Percentiles rank a stretch among this genome's conserved stretches.
Evolutionary conservation across 2,329 filamentous ascomycete species (phyloP).

Genomic region (Elsinoe necatrix): DNA sequence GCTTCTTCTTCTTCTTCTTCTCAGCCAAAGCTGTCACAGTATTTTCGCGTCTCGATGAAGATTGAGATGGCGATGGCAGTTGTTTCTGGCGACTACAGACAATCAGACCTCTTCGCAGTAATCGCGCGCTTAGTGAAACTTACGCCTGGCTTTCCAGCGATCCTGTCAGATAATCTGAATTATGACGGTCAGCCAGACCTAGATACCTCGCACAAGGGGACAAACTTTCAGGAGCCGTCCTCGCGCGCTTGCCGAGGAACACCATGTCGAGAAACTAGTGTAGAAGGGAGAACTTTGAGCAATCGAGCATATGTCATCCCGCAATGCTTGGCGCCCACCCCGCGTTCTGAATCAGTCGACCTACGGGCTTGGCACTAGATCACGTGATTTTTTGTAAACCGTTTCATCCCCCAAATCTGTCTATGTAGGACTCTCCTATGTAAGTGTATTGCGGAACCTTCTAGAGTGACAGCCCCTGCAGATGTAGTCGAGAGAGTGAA

Average conservation of each 20-base stretch:
- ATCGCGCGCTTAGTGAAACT: not conserved
- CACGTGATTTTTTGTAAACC: too few relatives aligned
- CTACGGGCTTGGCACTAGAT: too few relatives aligned
- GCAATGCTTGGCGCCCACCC: not conserved
- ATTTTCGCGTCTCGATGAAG: not conserved
- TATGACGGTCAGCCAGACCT: not conserved
- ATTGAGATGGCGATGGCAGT: not conserved
- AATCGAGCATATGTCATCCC: not conserved
- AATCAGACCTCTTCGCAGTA: not conserved
- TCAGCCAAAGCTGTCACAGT: too few relatives aligned
- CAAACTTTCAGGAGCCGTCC: not conserved
- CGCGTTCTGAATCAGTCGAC: not conserved
- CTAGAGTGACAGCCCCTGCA: too few relatives aligned
- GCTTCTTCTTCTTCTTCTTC: too few relatives aligned
- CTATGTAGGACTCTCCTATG: too few relatives aligned
- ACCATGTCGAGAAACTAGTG: not conserved
- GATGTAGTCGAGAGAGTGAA: too few relatives aligned
- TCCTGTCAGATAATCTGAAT: not conserved
- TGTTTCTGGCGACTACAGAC: not conserved
- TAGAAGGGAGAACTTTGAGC: not conserved
- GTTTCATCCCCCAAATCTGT: too few relatives aligned
- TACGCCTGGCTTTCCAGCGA: not conserved
- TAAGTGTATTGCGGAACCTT: too few relatives aligned
- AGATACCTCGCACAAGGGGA: not conserved
- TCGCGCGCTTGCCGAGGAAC: not conserved